Percentiles rank a stretch among this genome's conserved stretches.
These are phyloP conservation scores for Nelumbo lutea DNA, from an alignment of 164 flowering plant genomes.

Conservation along the genomic window DNA sequence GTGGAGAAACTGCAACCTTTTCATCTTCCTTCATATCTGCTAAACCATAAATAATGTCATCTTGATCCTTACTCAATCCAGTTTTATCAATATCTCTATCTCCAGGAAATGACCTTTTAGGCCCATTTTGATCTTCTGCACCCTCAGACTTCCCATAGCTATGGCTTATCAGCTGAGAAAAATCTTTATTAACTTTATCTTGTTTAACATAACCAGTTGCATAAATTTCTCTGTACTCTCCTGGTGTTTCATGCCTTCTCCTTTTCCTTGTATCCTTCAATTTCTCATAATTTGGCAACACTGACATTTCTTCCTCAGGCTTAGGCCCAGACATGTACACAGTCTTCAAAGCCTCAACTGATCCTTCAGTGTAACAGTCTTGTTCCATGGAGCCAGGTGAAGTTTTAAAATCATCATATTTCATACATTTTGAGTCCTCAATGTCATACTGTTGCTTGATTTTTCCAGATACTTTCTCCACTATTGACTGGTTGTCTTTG, in stretches of 20 bases:
- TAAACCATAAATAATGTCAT: background rate
- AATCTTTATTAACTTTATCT: background rate
- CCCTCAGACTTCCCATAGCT: conserved; percentile 1
- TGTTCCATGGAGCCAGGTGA: background rate
- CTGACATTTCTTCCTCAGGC: conserved; percentile 5
- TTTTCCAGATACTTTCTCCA: background rate
- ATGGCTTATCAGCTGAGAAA: background rate
- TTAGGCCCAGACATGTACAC: background rate
- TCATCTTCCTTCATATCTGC: background rate
- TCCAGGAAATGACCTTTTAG: conserved; percentile 6
- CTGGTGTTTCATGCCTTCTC: background rate
- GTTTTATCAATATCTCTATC: conserved; percentile 5
- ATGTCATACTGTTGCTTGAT: background rate
- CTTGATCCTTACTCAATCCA: conserved; percentile 4
- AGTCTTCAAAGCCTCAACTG: background rate
- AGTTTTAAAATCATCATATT: background rate
- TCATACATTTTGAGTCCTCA: background rate
- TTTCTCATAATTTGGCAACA: background rate
- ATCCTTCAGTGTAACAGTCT: background rate
- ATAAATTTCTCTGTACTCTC: background rate
- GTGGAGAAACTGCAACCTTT: background rate
- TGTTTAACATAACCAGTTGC: conserved; percentile 2
- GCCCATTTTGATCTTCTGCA: conserved; percentile 5
- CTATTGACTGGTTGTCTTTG: background rate
- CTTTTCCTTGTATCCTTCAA: conserved; percentile 4